These are phyloP conservation scores for Amanita jacksonii DNA, from an alignment of 768 basidiomycete species.

Conservation along the genomic window DNA sequence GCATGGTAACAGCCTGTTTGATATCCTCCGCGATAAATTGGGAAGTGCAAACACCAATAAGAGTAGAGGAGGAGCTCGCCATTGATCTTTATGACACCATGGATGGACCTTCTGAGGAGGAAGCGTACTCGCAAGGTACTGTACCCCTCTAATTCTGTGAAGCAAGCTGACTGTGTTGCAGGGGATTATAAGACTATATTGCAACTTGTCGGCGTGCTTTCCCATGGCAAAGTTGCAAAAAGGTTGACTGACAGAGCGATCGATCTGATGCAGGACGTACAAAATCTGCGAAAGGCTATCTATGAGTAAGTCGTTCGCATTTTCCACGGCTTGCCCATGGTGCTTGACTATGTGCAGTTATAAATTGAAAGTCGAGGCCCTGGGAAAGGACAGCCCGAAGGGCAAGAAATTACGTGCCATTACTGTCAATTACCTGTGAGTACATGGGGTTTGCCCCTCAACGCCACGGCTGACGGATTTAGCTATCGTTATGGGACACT, in stretches of 20 bases:
- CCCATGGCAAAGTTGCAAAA: slow-evolving; percentile 90
- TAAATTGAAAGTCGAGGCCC: slow-evolving; percentile 82
- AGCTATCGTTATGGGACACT: slow-evolving; percentile 86
- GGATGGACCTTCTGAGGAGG: slow-evolving; percentile 81
- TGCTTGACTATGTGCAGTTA: slow-evolving; percentile 41
- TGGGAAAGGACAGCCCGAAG: slow-evolving; percentile 70
- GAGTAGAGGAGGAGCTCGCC: slow-evolving; percentile 24
- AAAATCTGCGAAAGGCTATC: slow-evolving; percentile 91
- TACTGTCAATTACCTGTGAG: slow-evolving; percentile 83
- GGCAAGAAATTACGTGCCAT: slow-evolving; percentile 63
- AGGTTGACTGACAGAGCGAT: slow-evolving; percentile 80
- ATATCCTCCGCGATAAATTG: slow-evolving; percentile 69
- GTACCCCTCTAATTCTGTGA: neutral
- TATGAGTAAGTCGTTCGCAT: slow-evolving; percentile 60
- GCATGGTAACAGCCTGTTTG: slow-evolving; percentile 86
- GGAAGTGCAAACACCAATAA: slow-evolving; percentile 33
- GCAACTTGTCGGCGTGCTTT: slow-evolving; percentile 86
- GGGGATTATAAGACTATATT: slow-evolving; percentile 97
- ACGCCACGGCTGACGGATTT: slow-evolving; percentile 7
- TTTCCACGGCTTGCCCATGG: neutral
- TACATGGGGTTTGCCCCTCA: slow-evolving; percentile 3
- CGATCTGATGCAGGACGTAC: slow-evolving; percentile 92
- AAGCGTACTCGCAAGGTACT: slow-evolving; percentile 79
- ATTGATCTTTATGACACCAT: slow-evolving; percentile 52
- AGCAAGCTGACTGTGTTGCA: slow-evolving; percentile 20